These are phyloP conservation scores for Cryphonectria nitschkei DNA, from an alignment of 2,329 filamentous ascomycete species.

Conservation along the genomic window DNA sequence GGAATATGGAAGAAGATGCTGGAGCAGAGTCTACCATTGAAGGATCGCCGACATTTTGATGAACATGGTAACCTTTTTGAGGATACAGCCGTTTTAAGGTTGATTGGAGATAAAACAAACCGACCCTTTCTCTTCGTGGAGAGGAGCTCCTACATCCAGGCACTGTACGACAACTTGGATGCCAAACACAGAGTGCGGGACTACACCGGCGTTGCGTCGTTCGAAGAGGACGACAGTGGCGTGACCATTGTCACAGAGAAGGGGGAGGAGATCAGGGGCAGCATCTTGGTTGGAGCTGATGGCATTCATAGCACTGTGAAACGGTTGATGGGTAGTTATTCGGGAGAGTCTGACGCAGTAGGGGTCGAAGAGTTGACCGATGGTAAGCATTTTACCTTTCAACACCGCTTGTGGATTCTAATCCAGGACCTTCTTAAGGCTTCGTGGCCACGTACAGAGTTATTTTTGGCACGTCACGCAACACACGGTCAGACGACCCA, in stretches of 20 bases:
- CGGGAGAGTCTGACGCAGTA: conserved; percentile 8
- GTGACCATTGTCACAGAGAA: conserved; percentile 28
- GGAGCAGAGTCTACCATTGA: conserved; percentile 7
- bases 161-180: conserved; percentile 27
- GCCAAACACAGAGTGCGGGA: conserved; percentile 24
- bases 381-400: background rate
- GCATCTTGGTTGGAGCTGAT: conserved; percentile 31
- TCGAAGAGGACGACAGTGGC: conserved; percentile 27
- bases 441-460: conserved; percentile 19
- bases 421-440: background rate
- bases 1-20: conserved; percentile 23
- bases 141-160: conserved; percentile 21
- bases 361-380: background rate
- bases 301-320: conserved; percentile 25
- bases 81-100: conserved; percentile 18
- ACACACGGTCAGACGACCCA: conserved; percentile 1
- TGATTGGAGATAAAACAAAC: conserved; percentile 21
- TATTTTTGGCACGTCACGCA: conserved; percentile 25
- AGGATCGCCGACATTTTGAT: conserved; percentile 26
- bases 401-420: background rate
- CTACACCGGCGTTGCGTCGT: conserved; percentile 23
- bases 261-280: conserved; percentile 28
- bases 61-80: conserved; percentile 28
- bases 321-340: conserved; percentile 10
- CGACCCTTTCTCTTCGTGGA: conserved; percentile 24